Base-by-base conservation (phyloP, 2,329 filamentous ascomycete genomes). In the Scedosporium dehoogii region DNA sequence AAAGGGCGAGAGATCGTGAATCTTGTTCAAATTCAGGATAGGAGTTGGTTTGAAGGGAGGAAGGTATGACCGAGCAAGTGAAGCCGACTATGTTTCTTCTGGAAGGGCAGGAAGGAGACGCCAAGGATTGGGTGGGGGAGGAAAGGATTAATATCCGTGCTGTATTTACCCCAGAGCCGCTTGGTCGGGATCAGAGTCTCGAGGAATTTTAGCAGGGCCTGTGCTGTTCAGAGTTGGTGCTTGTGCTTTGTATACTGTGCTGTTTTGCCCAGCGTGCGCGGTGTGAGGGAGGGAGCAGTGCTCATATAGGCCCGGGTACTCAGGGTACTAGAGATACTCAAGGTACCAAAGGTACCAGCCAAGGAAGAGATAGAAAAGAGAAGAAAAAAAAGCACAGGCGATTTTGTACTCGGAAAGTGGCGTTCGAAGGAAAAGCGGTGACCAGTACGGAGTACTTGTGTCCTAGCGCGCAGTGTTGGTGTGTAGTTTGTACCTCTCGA, bases 391-490 rank as follows among this genome's bases (percentile, higher is more conserved):
- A 21, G 46, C 46, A 51, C n/a, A n/a, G 46, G 46, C 16, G 46
- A 21, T 23, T 51, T 51, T 51, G 21, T 38, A 12, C 33, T 38
- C 33, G 33, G 33, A 38, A 38, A 4, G 33, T 38, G 65, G 63
- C 61, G 63, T 62, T 61, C 61, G 61, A 66, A 64, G 64, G 64
- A 67, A 66, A 65, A 65, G 65, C 65, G 65, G 65, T 67, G 65
- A 66, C 65, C 62, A 58, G 63, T 61, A 64, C 53, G 64, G 66
- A 63, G 56, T 38, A 38, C 33, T 64, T 56, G 64, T 62, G 65
- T 63, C 65, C 62, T 58, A 66, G 58, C 46, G 59, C 27, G 63
- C 44, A 58, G 44, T 59, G 59, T 51, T 63, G 44, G 44, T 21
- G n/a, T 58, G 59, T 33, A 61, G 59, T 42, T 63, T 29, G 44